Evolutionary conservation across 208 protist genomes (phyloP).

Genomic region (Trypanosoma cruzi): DNA sequence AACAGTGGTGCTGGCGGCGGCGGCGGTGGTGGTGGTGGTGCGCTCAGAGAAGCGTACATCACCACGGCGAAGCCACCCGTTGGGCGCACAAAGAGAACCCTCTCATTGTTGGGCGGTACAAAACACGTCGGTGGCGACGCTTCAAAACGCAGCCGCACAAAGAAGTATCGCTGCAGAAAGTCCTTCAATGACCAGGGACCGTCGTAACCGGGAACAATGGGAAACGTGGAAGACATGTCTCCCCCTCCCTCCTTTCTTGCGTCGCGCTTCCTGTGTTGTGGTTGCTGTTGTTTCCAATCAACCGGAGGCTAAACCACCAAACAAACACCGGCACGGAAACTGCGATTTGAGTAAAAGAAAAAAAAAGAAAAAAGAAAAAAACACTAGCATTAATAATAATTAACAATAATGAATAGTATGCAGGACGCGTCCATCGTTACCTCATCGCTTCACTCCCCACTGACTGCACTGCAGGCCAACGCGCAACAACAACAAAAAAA

Average conservation of each 20-base stretch:
- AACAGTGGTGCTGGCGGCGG: constrained; percentile 2
- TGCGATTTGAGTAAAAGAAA: too few species aligned
- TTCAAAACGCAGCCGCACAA: constrained; percentile 35
- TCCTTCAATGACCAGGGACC: constrained; percentile 54
- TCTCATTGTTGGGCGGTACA: background rate
- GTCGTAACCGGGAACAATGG: constrained; percentile 42
- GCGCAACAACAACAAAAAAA: background rate
- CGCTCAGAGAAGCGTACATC: constrained; percentile 45
- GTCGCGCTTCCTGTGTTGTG: background rate
- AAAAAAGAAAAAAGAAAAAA: background rate
- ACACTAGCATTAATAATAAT: too few species aligned
- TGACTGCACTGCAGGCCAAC: too few species aligned
- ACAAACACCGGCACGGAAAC: too few species aligned
- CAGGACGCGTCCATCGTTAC: too few species aligned
- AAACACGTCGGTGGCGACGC: background rate
- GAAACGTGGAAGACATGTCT: constrained; percentile 48
- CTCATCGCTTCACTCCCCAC: too few species aligned
- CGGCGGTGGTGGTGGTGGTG: constrained; percentile 36
- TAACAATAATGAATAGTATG: too few species aligned
- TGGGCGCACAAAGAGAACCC: constrained; percentile 26
- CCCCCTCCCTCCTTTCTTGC: background rate
- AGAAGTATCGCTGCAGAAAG: constrained; percentile 51
- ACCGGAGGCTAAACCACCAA: background rate
- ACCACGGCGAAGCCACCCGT: constrained; percentile 44
- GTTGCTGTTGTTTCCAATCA: background rate